phyloP scores from a whole-genome alignment of 2,329 filamentous ascomycete species.

The Colletotrichum higginsianum region DNA sequence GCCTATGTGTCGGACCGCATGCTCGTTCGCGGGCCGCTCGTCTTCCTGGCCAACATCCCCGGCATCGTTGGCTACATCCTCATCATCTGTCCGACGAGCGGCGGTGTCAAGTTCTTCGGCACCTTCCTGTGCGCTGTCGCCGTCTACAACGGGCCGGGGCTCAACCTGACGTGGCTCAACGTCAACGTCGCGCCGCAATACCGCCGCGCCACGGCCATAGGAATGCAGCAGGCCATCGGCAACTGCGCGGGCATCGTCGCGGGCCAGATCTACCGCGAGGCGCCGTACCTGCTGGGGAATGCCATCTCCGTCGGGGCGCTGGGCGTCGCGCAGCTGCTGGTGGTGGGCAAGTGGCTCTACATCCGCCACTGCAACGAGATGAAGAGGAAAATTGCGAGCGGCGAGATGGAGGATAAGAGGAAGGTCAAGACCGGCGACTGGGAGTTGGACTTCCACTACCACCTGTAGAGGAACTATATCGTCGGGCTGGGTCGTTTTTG shows the following conservation, averaged over 20 bases:
- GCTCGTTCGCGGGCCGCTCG: constrained; percentile 56
- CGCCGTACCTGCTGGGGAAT: constrained; percentile 52
- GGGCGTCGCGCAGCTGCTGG: constrained; percentile 53
- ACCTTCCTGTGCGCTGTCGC: constrained; percentile 64
- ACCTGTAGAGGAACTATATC: constrained; percentile 45
- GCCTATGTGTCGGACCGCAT: constrained; percentile 63
- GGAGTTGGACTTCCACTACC: constrained; percentile 64
- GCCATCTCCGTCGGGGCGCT: constrained; percentile 47
- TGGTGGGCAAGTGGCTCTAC: constrained; percentile 59
- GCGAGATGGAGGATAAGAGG: constrained; percentile 60
- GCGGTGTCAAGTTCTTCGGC: constrained; percentile 65
- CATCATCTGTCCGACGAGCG: constrained; percentile 62
- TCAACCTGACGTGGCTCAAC: constrained; percentile 63
- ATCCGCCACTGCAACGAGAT: constrained; percentile 60
- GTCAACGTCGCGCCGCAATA: constrained; percentile 63
- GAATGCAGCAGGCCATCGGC: constrained; percentile 51
- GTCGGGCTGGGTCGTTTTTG: background rate
- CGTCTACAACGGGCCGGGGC: constrained; percentile 63
- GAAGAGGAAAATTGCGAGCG: constrained; percentile 52
- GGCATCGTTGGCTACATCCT: constrained; percentile 65
- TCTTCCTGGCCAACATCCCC: constrained; percentile 70
- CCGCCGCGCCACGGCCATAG: constrained; percentile 61
- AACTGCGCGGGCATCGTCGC: constrained; percentile 63
- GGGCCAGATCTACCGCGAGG: constrained; percentile 54
- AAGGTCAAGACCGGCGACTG: constrained; percentile 62